Base-by-base conservation (phyloP, 176 grass and related monocot genomes). In the Eleusine indica region DNA sequence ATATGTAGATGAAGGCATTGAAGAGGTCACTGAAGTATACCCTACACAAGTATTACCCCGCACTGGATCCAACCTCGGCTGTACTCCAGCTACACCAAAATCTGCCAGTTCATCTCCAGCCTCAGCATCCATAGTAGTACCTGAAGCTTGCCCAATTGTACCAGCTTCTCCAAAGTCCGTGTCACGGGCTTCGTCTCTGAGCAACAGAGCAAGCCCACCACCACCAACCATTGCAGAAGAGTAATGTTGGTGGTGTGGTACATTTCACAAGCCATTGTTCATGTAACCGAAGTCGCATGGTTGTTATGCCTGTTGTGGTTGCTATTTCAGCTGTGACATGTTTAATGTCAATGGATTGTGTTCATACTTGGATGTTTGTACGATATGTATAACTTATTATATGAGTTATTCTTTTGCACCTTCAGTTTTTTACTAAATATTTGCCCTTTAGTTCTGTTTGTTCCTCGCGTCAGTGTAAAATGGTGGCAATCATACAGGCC, bases 1-100 rank as follows among this genome's bases (percentile, higher is more conserved):
- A 49, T 98, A 94, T 68, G 91, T 98, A 21, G 93, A 98, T 18
- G 96, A 98, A 91, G 91, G 91, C 79, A 94, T 98, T 48, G 96
- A 98, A 91, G 93, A 98, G 80, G 91, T 98, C 65, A 86, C 87
- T 5, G 96, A 98, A 73, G 96, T 98, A 19, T 98, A 93, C 83
- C 87, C 89, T 62, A 90, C 87, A 32, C 89, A 95, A 78, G 78
- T 91, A 62, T 53, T 95, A 64, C 91, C 93, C 43, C 75, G 84
- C 62, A 62, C 56, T 53, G 84, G 43, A n/a, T 71, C 60, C 4
- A 74, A 79, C 25, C 22, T 61, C 0, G 18, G 66, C 51, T 83
- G 49, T 0, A 4, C 77, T 65, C 18, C 92, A 60, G 64, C 80
- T 74, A 66, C 89, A 61, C 74, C 86, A 11, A 89, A 89, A 56